Evolutionary conservation across 2,329 filamentous ascomycete species (phyloP).

Genomic region (Neophaeococcomyces mojaviensis): DNA sequence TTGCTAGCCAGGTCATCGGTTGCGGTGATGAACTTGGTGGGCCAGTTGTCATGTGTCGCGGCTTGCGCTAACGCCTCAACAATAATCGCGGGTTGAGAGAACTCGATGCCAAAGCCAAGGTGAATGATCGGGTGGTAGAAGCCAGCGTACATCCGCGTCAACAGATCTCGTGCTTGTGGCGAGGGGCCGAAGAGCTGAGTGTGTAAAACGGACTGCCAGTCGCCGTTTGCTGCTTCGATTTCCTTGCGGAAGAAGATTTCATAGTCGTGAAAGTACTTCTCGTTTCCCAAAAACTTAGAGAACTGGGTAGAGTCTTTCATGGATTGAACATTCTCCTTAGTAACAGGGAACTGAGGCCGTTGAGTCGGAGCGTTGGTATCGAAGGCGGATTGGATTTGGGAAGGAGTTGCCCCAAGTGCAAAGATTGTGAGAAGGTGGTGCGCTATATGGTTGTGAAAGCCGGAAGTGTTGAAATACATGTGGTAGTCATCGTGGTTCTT

Average conservation of each 20-base stretch:
- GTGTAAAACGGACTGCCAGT: constrained; percentile 44
- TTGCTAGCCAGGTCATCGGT: constrained; percentile 44
- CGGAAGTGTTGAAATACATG: constrained; percentile 67
- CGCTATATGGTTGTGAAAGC: constrained; percentile 56
- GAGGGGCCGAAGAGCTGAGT: constrained; percentile 61
- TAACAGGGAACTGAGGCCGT: constrained; percentile 41
- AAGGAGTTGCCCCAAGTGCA: constrained; percentile 57
- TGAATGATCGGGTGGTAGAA: constrained; percentile 72
- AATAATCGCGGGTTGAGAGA: constrained; percentile 65
- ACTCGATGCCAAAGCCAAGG: constrained; percentile 74
- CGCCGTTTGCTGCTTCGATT: constrained; percentile 50
- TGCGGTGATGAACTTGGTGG: constrained; percentile 24
- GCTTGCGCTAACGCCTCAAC: constrained; percentile 69
- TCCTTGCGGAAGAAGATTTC: constrained; percentile 68
- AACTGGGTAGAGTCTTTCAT: constrained; percentile 53
- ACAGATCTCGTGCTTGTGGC: constrained; percentile 59
- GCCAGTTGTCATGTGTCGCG: constrained; percentile 49
- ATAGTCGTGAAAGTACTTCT: constrained; percentile 63
- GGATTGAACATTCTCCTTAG: constrained; percentile 46
- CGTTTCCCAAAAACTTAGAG: constrained; percentile 55
- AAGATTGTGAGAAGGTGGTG: constrained; percentile 21
- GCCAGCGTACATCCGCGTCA: constrained; percentile 60
- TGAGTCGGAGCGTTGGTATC: constrained; percentile 62
- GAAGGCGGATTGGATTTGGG: constrained; percentile 57
- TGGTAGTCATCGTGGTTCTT: constrained; percentile 66